A percentile compares a stretch with the other conserved stretches of the same genome.
Conservation (phyloP, 352 stramenopile genomes). For the Pythium rishiriense region DNA sequence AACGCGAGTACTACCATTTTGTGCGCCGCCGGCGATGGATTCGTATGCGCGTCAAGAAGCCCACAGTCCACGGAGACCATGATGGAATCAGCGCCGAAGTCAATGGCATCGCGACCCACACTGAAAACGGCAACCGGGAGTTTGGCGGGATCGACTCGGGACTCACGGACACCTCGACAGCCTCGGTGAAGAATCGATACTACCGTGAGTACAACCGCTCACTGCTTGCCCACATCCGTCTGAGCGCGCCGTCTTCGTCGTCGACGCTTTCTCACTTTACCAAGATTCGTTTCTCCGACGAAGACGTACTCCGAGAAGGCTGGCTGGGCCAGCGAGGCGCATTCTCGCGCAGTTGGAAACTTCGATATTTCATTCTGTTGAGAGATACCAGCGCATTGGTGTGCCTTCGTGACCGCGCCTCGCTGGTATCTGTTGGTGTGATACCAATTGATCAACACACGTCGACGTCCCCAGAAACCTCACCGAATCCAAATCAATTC, state of each 20-base stretch:
- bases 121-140: too few species aligned
- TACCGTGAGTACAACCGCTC: conserved; percentile 75
- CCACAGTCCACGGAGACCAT: conserved; percentile 3
- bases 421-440: conserved; percentile 69
- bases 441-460: conserved; percentile 78
- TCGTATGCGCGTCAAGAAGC: conserved; percentile 69
- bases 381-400: conserved; percentile 72
- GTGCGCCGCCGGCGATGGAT: conserved; percentile 76
- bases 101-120: too few species aligned
- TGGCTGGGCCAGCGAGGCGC: conserved; percentile 71
- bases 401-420: conserved; percentile 71
- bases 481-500: conserved; percentile 66
- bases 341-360: conserved; percentile 81
- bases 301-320: conserved; percentile 73
- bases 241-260: conserved; percentile 35
- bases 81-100: too few species aligned
- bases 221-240: conserved; percentile 61
- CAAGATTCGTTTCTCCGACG: conserved; percentile 62
- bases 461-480: conserved; percentile 63
- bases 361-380: conserved; percentile 79
- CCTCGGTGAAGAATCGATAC: conserved; percentile 29
- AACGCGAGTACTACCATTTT: conserved; percentile 82
- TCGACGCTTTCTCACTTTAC: conserved; percentile 46
- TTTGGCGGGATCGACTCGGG: not conserved
- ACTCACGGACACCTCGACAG: not conserved